Evolutionary conservation across 2,329 filamentous ascomycete genomes (phyloP).

Genomic region (Colletotrichum orbiculare): DNA sequence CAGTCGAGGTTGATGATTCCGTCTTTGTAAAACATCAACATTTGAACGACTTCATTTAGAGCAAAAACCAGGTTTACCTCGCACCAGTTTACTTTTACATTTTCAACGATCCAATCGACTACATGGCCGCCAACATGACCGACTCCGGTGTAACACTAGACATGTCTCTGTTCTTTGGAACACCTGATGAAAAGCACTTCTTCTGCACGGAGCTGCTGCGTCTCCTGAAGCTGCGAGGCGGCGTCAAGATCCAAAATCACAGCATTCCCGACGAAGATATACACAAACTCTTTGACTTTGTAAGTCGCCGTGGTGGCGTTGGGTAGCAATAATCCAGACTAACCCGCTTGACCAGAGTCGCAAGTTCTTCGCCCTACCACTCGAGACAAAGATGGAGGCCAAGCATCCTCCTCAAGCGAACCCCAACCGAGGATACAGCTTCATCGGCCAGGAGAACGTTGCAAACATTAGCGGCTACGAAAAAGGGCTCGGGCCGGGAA

Average conservation of each 20-base stretch:
- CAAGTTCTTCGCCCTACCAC: constrained; percentile 39
- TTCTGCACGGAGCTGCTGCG: constrained; percentile 41
- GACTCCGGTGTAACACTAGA: constrained; percentile 38
- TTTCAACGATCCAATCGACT: background rate
- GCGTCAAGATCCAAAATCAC: constrained; percentile 43
- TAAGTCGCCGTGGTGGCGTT: background rate
- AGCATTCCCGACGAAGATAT: constrained; percentile 40
- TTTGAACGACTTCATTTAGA: too few relatives aligned
- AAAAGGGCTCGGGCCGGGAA: constrained; percentile 17
- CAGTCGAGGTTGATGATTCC: too few relatives aligned
- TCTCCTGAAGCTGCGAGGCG: constrained; percentile 36
- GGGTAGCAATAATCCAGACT: background rate
- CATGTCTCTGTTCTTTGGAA: constrained; percentile 45
- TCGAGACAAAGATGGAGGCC: constrained; percentile 43
- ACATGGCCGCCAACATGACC: background rate
- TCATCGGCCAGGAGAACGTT: constrained; percentile 44
- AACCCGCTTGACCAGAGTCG: background rate
- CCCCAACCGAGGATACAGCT: constrained; percentile 46
- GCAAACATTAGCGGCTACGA: constrained; percentile 41
- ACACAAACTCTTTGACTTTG: constrained; percentile 38
- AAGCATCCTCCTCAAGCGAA: constrained; percentile 44
- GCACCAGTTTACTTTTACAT: background rate
- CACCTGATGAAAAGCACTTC: constrained; percentile 38
- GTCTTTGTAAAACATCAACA: too few relatives aligned
- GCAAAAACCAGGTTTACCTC: too few relatives aligned